Percentiles rank a stretch among this genome's conserved stretches.
Conservation (phyloP, 305 asterid species). For the Solanum hybrid region DNA sequence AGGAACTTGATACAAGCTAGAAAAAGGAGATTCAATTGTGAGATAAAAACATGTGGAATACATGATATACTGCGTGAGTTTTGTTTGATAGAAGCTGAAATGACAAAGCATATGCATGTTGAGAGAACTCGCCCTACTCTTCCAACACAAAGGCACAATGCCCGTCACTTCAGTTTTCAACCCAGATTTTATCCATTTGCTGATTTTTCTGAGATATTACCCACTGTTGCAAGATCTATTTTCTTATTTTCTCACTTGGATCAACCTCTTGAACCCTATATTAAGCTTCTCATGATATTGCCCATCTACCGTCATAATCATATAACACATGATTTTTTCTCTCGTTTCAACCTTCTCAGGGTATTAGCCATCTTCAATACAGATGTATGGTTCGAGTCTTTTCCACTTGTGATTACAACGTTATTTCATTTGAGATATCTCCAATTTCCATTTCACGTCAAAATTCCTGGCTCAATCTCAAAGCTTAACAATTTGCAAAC, state of each 20-base stretch:
- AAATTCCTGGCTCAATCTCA: neutral
- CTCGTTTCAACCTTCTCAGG: neutral
- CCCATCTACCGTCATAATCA: neutral
- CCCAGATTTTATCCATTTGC: neutral
- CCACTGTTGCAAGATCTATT: neutral
- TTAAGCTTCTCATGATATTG: neutral
- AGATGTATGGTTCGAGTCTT: neutral
- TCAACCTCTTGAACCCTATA: neutral
- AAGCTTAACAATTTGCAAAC: neutral
- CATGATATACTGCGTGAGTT: neutral
- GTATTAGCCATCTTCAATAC: neutral
- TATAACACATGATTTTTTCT: neutral
- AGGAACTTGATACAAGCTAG: neutral
- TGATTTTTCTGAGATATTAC: neutral
- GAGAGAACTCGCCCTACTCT: neutral
- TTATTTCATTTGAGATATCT: neutral
- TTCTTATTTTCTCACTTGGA: neutral
- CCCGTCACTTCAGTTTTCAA: neutral
- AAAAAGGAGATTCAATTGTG: neutral
- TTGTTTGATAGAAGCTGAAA: neutral
- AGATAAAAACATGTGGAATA: neutral
- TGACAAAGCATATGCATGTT: neutral
- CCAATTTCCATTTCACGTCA: neutral
- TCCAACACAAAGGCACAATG: neutral
- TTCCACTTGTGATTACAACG: neutral